These are phyloP conservation scores for Aspergillus fumigatiaffinis DNA, from an alignment of 2,329 filamentous ascomycete species.

Conservation along the genomic window DNA sequence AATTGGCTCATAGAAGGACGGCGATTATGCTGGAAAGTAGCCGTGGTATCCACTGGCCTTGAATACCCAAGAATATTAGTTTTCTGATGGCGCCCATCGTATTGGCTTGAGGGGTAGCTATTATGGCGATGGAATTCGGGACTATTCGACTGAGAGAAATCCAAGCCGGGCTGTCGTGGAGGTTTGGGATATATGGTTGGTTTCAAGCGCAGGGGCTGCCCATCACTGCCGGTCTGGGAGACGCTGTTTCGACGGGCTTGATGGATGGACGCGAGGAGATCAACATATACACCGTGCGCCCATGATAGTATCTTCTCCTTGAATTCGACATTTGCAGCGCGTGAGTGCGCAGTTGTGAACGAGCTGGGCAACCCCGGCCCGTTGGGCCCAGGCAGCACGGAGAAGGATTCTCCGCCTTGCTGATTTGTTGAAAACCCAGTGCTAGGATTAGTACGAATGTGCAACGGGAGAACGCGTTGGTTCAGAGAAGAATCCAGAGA, in stretches of 20 bases:
- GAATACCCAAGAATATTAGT: conserved; percentile 7
- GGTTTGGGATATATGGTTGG: conserved; percentile 61
- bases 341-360: conserved; percentile 18
- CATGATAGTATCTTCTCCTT: conserved; percentile 65
- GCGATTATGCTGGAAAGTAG: conserved; percentile 10
- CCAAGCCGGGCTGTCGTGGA: conserved; percentile 53
- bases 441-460: conserved; percentile 19
- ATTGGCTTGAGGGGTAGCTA: conserved; percentile 36
- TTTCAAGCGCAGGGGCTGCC: conserved; percentile 44
- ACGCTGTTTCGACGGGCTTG: conserved; percentile 45
- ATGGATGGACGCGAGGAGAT: conserved; percentile 64
- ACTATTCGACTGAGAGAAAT: conserved; percentile 39
- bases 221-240: conserved; percentile 45
- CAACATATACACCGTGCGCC: conserved; percentile 70
- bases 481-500: conserved; percentile 23
- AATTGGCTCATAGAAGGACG: conserved; percentile 26
- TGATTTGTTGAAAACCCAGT: conserved; percentile 19
- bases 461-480: conserved; percentile 26
- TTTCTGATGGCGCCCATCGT: conserved; percentile 25
- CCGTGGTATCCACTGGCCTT: conserved; percentile 13
- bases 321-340: conserved; percentile 49
- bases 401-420: conserved; percentile 18
- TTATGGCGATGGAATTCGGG: conserved; percentile 28
- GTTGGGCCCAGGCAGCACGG: conserved; percentile 23
- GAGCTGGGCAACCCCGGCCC: conserved; percentile 20